Evolutionary conservation across 768 basidiomycete species (phyloP).

Genomic region (Strobilomyces dryophilus): DNA sequence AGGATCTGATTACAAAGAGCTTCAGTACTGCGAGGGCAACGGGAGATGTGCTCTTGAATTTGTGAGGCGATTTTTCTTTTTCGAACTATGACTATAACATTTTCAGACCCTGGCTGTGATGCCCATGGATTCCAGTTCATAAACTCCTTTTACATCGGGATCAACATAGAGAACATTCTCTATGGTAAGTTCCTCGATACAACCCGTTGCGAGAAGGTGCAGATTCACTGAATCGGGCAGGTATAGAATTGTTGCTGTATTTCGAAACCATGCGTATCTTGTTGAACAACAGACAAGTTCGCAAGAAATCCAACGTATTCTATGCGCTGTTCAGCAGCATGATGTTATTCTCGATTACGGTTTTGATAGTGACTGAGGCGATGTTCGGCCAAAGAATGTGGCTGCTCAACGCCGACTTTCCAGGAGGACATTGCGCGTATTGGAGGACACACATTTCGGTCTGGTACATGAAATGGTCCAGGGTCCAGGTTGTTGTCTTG

Average conservation of each 20-base stretch:
- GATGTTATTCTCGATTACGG: conserved; percentile 28
- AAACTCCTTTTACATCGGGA: conserved; percentile 14
- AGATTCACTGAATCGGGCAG: conserved; percentile 1
- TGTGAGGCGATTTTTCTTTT: not conserved
- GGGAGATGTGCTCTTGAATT: not conserved
- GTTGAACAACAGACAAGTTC: conserved; percentile 1
- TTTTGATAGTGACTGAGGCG: conserved; percentile 23
- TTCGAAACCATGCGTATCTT: conserved; percentile 16
- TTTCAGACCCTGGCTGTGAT: not conserved
- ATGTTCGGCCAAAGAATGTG: not conserved
- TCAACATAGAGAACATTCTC: conserved; percentile 15
- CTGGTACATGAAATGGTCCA: conserved; percentile 27
- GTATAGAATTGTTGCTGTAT: conserved; percentile 23
- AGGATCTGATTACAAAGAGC: not conserved
- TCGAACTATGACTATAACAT: not conserved
- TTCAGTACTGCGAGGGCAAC: not conserved
- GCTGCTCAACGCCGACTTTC: not conserved
- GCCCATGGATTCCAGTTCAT: conserved; percentile 8
- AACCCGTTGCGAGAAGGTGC: not conserved
- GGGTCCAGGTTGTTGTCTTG: not conserved
- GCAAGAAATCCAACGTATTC: not conserved
- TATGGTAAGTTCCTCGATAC: conserved; percentile 13
- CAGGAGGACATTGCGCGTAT: not conserved
- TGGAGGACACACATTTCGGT: not conserved
- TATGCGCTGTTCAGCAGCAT: conserved; percentile 10